These are phyloP conservation scores for Ramaria sp. DNA, from an alignment of 768 basidiomycete species.

Conservation along the genomic window DNA sequence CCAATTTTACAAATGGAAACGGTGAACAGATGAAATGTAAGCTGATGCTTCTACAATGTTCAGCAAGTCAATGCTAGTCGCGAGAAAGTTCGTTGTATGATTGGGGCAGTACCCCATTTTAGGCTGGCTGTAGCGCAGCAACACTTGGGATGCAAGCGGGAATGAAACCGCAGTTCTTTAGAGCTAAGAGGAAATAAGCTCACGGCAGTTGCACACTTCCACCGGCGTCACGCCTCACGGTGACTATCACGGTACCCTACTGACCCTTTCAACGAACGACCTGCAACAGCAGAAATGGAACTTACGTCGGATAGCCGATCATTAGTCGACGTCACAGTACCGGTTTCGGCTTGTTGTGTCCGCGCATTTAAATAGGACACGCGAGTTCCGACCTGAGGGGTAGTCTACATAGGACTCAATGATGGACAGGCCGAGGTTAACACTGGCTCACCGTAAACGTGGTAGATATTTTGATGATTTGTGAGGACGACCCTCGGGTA, in stretches of 20 bases:
- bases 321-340: slow-evolving; percentile 3
- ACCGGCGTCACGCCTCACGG: slow-evolving; percentile 1
- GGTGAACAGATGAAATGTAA: neutral
- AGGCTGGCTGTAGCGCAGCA: slow-evolving; percentile 8
- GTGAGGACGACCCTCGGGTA: slow-evolving; percentile 1
- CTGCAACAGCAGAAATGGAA: neutral
- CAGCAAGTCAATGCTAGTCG: neutral
- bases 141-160: neutral
- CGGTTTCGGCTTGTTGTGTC: slow-evolving; percentile 8
- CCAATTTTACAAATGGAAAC: neutral
- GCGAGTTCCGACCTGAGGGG: slow-evolving; percentile 8
- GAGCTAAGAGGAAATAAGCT: neutral
- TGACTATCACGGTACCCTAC: slow-evolving; percentile 7
- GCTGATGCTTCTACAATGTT: neutral
- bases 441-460: slow-evolving; percentile 6
- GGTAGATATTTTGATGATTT: slow-evolving; percentile 1
- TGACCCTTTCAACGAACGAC: neutral
- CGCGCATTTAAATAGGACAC: slow-evolving; percentile 7
- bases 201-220: slow-evolving; percentile 8
- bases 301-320: slow-evolving; percentile 7
- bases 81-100: neutral
- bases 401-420: slow-evolving; percentile 7
- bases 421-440: neutral
- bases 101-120: neutral
- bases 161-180: neutral